phyloP scores from a whole-genome alignment of 2,329 filamentous ascomycete species.

The Ascosphaera acerosa region DNA sequence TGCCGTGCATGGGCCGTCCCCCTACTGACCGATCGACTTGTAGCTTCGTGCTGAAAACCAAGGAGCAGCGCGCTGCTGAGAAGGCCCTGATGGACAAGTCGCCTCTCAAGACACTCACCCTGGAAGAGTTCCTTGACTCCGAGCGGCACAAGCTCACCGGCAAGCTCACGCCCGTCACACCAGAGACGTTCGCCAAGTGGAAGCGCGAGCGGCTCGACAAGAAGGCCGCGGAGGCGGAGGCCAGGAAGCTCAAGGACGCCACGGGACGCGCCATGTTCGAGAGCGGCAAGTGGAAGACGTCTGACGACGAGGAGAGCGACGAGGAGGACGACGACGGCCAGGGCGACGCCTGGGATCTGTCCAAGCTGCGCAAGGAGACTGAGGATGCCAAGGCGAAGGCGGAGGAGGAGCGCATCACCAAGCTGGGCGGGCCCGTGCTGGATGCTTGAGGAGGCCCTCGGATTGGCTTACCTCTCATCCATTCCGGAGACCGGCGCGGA shows the following conservation, averaged over 20 bases:
- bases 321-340: conserved; percentile 37
- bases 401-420: conserved; percentile 43
- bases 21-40: conserved; percentile 5
- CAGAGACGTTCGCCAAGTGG: conserved; percentile 85
- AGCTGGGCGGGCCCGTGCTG: conserved; percentile 8
- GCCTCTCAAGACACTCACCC: conserved; percentile 72
- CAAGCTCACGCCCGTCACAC: conserved; percentile 75
- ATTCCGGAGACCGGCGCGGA: too few species aligned
- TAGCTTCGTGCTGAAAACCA: conserved; percentile 91
- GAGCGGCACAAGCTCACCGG: conserved; percentile 90
- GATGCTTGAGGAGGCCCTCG: too few species aligned
- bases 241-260: conserved; percentile 74
- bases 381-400: conserved; percentile 46
- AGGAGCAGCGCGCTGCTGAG: conserved; percentile 83
- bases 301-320: conserved; percentile 35
- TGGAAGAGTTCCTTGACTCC: conserved; percentile 92
- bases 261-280: conserved; percentile 91
- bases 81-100: conserved; percentile 93
- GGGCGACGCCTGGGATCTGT: conserved; percentile 28
- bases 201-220: conserved; percentile 86
- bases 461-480: too few species aligned
- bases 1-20: background rate
- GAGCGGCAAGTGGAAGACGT: conserved; percentile 67
- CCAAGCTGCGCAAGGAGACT: conserved; percentile 73
- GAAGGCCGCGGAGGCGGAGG: conserved; percentile 84